phyloP scores from a whole-genome alignment of 257 asterid species.

The Leptodermis oblonga region DNA sequence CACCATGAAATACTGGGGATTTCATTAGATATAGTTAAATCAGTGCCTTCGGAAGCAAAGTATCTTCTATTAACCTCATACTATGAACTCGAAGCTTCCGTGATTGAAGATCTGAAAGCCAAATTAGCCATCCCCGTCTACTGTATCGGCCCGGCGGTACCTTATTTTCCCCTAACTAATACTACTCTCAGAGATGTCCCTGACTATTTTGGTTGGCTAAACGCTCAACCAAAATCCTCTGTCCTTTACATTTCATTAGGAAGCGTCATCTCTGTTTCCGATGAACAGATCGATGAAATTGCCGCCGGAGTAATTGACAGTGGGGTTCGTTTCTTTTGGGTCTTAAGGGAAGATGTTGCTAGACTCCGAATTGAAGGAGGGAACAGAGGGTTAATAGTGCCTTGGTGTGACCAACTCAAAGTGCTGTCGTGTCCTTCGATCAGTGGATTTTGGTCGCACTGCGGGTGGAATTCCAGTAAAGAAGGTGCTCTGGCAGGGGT shows the following conservation, averaged over 20 bases:
- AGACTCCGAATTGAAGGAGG: constrained; percentile 5
- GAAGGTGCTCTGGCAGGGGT: constrained; percentile 42
- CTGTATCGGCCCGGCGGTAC: constrained; percentile 62
- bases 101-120: constrained; percentile 34
- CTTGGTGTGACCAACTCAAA: constrained; percentile 57
- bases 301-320: constrained; percentile 27
- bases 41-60: constrained; percentile 28
- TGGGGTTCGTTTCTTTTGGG: constrained; percentile 54
- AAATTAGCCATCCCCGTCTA: constrained; percentile 45
- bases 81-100: constrained; percentile 44
- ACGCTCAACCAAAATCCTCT: constrained; percentile 54
- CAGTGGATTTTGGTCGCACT: constrained; percentile 60
- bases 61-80: constrained; percentile 39
- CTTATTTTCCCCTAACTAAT: constrained; percentile 29
- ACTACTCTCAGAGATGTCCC: constrained; percentile 5
- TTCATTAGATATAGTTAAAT: not conserved
- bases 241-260: constrained; percentile 70
- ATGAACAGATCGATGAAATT: constrained; percentile 43
- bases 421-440: constrained; percentile 44
- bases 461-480: constrained; percentile 71
- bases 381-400: constrained; percentile 40
- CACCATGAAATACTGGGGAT: constrained; percentile 15
- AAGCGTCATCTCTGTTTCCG: constrained; percentile 57
- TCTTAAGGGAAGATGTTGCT: constrained; percentile 5
- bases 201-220: constrained; percentile 50